Evolutionary conservation across 257 asterid species (phyloP).

Genomic region (Nemophila menziesii): DNA sequence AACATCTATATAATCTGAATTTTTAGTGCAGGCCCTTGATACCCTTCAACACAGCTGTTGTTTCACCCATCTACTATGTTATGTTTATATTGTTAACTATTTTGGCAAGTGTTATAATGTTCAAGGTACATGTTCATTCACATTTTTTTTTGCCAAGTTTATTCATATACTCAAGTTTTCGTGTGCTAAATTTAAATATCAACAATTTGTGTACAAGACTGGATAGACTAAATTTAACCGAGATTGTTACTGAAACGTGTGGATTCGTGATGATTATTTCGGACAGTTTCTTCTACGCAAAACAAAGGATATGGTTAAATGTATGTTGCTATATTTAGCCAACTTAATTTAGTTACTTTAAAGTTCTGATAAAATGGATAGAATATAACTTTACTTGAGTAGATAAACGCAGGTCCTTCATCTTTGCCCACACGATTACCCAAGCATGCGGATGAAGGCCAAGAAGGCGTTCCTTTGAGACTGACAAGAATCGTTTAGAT

Average conservation of each 20-base stretch:
- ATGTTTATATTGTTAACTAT: slow-evolving; percentile 93
- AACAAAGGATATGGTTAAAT: slow-evolving; percentile 86
- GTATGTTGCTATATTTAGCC: slow-evolving; percentile 29
- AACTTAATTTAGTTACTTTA: slow-evolving; percentile 2
- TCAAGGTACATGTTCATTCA: slow-evolving; percentile 97
- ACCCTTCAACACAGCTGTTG: slow-evolving; percentile 97
- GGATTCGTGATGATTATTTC: slow-evolving; percentile 92
- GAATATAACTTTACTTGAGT: too few species aligned
- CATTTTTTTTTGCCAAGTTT: too few species aligned
- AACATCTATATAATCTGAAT: too few species aligned
- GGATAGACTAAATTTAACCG: slow-evolving; percentile 93
- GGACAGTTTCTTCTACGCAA: slow-evolving; percentile 98
- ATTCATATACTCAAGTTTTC: too few species aligned
- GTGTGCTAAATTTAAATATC: too few species aligned
- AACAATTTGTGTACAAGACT: slow-evolving; percentile 59
- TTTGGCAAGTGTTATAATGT: slow-evolving; percentile 95
- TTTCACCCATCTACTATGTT: slow-evolving; percentile 89
- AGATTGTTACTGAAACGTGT: slow-evolving; percentile 86
- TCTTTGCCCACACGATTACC: slow-evolving; percentile 26
- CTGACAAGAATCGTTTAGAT: slow-evolving; percentile 68
- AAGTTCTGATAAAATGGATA: too few species aligned
- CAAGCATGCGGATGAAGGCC: slow-evolving; percentile 47
- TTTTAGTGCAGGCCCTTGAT: slow-evolving; percentile 93
- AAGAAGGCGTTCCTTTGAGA: slow-evolving; percentile 70
- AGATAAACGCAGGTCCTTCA: slow-evolving; percentile 24